Evolutionary conservation across 2,329 filamentous ascomycete species (phyloP).

Genomic region (Fonsecaea erecta): DNA sequence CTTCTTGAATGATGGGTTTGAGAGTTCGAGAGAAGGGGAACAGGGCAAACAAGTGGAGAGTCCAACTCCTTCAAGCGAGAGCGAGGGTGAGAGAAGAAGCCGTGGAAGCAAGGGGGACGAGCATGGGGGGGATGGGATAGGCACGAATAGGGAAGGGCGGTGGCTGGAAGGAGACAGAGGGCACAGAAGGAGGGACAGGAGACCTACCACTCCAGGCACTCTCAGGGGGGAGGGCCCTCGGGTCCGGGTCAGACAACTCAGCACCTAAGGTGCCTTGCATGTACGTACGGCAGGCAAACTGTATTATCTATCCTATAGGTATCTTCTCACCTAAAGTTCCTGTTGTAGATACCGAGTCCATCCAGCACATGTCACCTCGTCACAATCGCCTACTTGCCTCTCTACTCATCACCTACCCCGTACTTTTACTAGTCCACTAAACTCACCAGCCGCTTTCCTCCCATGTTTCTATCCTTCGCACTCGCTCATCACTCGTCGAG

Average conservation of each 20-base stretch:
- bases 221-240: neutral
- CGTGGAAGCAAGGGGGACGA: neutral
- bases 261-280: neutral
- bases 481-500: conserved; percentile 23
- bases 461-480: conserved; percentile 4
- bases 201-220: neutral
- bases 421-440: no score
- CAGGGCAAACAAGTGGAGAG: neutral
- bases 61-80: neutral
- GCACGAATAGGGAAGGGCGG: neutral
- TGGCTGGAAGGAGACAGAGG: neutral
- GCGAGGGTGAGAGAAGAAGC: neutral
- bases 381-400: neutral
- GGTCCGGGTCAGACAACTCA: neutral
- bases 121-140: neutral
- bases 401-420: neutral
- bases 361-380: neutral
- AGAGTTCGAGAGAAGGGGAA: conserved; percentile 11
- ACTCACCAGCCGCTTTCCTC: neutral
- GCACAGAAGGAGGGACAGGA: neutral
- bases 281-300: neutral
- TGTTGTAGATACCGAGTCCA: neutral
- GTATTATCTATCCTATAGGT: no score
- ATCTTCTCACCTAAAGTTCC: no score
- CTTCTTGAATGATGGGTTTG: conserved; percentile 15